These are phyloP conservation scores for Chaetomium olivaceum DNA, from an alignment of 2,329 filamentous ascomycete species.

Conservation along the genomic window DNA sequence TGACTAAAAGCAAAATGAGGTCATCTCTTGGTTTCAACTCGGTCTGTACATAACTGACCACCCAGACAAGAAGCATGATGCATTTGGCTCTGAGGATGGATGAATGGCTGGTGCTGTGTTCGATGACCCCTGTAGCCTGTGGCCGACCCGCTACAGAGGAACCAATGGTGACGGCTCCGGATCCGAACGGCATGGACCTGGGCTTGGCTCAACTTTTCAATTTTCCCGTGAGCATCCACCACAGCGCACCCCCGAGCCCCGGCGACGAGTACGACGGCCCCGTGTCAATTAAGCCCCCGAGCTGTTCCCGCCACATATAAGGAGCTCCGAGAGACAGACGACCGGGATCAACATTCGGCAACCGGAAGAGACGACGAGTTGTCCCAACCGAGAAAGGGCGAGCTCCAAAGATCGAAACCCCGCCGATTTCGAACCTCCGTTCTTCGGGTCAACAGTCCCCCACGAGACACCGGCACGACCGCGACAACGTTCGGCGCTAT, in stretches of 20 bases:
- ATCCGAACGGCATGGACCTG: slow-evolving; percentile 14
- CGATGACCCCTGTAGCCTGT: slow-evolving; percentile 12
- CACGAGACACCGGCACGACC: not conserved
- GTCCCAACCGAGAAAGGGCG: not conserved
- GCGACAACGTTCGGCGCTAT: slow-evolving; percentile 16
- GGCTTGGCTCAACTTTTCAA: slow-evolving; percentile 17
- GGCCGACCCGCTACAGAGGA: not conserved
- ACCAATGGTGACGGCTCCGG: slow-evolving; percentile 15
- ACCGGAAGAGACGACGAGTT: not conserved
- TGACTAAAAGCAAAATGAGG: too few relatives aligned
- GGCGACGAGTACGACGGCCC: slow-evolving; percentile 15
- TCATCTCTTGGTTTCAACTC: too few relatives aligned
- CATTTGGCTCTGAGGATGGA: too few relatives aligned
- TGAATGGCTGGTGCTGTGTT: too few relatives aligned
- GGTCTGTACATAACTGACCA: too few relatives aligned
- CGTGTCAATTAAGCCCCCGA: slow-evolving; percentile 1
- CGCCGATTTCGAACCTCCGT: not conserved
- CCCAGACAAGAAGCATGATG: too few relatives aligned
- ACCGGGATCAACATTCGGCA: not conserved
- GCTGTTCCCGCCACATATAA: not conserved
- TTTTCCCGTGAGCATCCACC: slow-evolving; percentile 17
- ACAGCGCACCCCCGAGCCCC: slow-evolving; percentile 8
- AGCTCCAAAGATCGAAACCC: not conserved
- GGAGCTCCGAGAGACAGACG: not conserved
- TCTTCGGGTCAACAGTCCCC: not conserved